A percentile compares a stretch with the other conserved stretches of the same genome.
Conservation (phyloP, 2,329 filamentous ascomycete species). For the Pyrenophora graminea region DNA sequence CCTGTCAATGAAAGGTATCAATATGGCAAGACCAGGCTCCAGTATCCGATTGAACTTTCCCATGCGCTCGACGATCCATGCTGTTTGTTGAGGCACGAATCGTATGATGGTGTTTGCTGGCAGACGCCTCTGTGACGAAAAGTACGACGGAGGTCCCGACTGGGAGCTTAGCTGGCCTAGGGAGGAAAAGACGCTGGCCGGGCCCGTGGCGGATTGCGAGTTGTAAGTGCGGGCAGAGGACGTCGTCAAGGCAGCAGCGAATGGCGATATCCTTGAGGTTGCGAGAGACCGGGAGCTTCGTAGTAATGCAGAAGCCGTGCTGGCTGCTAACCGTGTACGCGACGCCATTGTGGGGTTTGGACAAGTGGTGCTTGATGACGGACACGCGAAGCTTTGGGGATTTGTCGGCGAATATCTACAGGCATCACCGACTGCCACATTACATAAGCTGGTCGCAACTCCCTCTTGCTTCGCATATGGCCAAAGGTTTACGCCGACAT, state of each 20-base stretch:
- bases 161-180: constrained; percentile 31
- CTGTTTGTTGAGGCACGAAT: constrained; percentile 98
- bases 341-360: constrained; percentile 38
- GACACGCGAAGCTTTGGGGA: constrained; percentile 23
- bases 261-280: constrained; percentile 21
- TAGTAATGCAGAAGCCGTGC: constrained; percentile 34
- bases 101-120: constrained; percentile 94
- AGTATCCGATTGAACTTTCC: constrained; percentile 94
- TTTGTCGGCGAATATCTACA: constrained; percentile 16
- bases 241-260: constrained; percentile 24
- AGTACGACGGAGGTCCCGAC: constrained; percentile 70
- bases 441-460: constrained; percentile 19
- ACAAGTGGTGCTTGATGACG: constrained; percentile 24
- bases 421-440: constrained; percentile 19
- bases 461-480: too few relatives aligned
- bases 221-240: constrained; percentile 34
- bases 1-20: constrained; percentile 88
- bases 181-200: constrained; percentile 37
- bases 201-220: constrained; percentile 32
- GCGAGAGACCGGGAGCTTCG: constrained; percentile 26
- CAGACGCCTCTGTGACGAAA: constrained; percentile 66
- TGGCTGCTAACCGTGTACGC: constrained; percentile 40
- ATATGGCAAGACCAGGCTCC: constrained; percentile 84
- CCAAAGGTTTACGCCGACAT: too few relatives aligned
- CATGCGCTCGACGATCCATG: constrained; percentile 99